Evolutionary conservation across 148 eudicot species (phyloP), one percentile per base, ranked within the genome.

Genomic region (Rheum nobile): DNA sequence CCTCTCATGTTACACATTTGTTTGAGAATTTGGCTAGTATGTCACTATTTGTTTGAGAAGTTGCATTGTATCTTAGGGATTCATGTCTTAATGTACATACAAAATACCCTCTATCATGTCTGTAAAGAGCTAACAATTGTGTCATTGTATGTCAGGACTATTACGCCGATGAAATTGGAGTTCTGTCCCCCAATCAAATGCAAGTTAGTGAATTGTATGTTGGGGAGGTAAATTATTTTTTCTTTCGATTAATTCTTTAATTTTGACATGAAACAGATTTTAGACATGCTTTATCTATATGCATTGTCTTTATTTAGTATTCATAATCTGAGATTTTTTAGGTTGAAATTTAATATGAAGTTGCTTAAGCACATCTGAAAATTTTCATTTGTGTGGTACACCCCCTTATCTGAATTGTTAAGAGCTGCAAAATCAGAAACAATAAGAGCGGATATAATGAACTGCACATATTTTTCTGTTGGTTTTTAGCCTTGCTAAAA

Each of bases 141-240:
- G 70, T 17, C 37, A 61, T 61, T 65, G n/a, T 65, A 17, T 34
- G 75, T 75, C 92, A 95, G 99, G 97, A 91, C 81, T 95, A 90
- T 84, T 90, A 72, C 71, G 97, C 91, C 77, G 99, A 95, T 86
- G 97, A 95, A 84, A 82, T 95, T 77, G 99, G 99, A 80, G 97
- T 95, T 76, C 82, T 95, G 71, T 95, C 99, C 72, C 99, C 99
- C 65, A 90, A 50, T 81, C 99, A 95, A 83, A 61, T 86, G 94
- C 99, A 95, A 81, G 96, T 84, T 71, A 85, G 81, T 74, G 89
- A 87, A 67, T 82, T 95, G 44, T 86, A 75, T 86, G 99, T 96
- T 82, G 97, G 99, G 68, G 99, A 95, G 99, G 99, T 95, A 85
- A 26, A 70, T 35, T 24, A 72, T 43, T 1, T 13, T 71, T 11